phyloP scores from a whole-genome alignment of 1,284 basidiomycete species.

The Cystobasidium slooffiae region DNA sequence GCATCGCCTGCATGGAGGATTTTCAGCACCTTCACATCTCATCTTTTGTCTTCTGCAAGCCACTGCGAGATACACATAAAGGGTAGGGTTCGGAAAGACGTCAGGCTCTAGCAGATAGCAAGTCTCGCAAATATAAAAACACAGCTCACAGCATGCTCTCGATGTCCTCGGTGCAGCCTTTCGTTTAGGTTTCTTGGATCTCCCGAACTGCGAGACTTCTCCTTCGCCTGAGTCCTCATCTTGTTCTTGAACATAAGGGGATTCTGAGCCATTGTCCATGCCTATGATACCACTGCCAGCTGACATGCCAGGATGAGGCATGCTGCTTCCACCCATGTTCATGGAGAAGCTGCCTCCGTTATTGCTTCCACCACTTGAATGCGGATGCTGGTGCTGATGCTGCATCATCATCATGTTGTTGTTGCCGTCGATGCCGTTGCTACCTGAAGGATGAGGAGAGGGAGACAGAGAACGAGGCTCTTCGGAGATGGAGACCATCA shows the following conservation, averaged over 20 bases:
- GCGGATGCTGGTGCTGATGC: not conserved
- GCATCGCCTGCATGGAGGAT: slow-evolving; percentile 47
- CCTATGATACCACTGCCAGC: not conserved
- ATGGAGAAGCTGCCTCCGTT: not conserved
- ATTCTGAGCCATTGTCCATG: not conserved
- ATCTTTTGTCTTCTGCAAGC: slow-evolving; percentile 43
- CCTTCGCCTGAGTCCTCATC: slow-evolving; percentile 24
- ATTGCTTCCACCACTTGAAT: not conserved
- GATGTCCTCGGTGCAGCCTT: slow-evolving; percentile 43
- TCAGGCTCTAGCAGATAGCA: too few species aligned
- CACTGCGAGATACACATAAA: slow-evolving; percentile 1
- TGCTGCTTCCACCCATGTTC: not conserved
- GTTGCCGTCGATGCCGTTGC: not conserved
- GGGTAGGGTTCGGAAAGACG: not conserved
- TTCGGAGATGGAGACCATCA: slow-evolving; percentile 31
- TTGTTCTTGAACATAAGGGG: slow-evolving; percentile 29
- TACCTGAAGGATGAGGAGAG: slow-evolving; percentile 20
- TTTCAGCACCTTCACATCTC: slow-evolving; percentile 45
- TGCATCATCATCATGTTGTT: not conserved
- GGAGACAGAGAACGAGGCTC: slow-evolving; percentile 29
- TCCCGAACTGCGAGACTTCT: slow-evolving; percentile 32
- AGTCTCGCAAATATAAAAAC: not conserved
- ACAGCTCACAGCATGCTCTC: slow-evolving; percentile 43
- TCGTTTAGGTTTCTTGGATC: slow-evolving; percentile 35
- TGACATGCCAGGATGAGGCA: not conserved